These are phyloP conservation scores for Neocucurbitaria cava DNA, from an alignment of 2,329 filamentous ascomycete species.

Conservation along the genomic window DNA sequence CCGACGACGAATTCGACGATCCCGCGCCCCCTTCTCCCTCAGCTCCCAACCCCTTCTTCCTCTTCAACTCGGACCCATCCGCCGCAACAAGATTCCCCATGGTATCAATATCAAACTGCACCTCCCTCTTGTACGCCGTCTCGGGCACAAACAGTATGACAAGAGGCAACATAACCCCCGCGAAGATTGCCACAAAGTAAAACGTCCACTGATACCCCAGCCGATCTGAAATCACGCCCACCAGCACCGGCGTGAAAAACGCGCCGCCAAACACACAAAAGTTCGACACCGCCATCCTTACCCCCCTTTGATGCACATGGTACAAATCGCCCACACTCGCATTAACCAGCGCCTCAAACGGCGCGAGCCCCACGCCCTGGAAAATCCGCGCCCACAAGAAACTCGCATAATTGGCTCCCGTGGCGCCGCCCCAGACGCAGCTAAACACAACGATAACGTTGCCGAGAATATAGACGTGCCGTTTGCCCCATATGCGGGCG, in stretches of 20 bases:
- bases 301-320: slow-evolving; percentile 84
- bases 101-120: slow-evolving; percentile 73
- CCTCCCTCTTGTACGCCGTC: slow-evolving; percentile 75
- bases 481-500: slow-evolving; percentile 89
- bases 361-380: slow-evolving; percentile 85
- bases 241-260: slow-evolving; percentile 85
- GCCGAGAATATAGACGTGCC: slow-evolving; percentile 84
- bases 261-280: slow-evolving; percentile 74
- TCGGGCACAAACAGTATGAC: slow-evolving; percentile 84
- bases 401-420: slow-evolving; percentile 71
- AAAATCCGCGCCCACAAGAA: slow-evolving; percentile 80
- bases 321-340: slow-evolving; percentile 89
- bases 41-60: background rate
- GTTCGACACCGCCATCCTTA: slow-evolving; percentile 84
- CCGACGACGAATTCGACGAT: background rate
- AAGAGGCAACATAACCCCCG: slow-evolving; percentile 71
- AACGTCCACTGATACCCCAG: slow-evolving; percentile 90
- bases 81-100: slow-evolving; percentile 40
- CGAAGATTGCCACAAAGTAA: slow-evolving; percentile 86
- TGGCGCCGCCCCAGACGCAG: slow-evolving; percentile 79
- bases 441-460: slow-evolving; percentile 75
- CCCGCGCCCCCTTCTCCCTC: background rate
- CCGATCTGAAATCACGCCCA: slow-evolving; percentile 79
- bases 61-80: slow-evolving; percentile 4
- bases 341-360: slow-evolving; percentile 90